Conservation (phyloP, 768 basidiomycete genomes). For the Russula sp. region DNA sequence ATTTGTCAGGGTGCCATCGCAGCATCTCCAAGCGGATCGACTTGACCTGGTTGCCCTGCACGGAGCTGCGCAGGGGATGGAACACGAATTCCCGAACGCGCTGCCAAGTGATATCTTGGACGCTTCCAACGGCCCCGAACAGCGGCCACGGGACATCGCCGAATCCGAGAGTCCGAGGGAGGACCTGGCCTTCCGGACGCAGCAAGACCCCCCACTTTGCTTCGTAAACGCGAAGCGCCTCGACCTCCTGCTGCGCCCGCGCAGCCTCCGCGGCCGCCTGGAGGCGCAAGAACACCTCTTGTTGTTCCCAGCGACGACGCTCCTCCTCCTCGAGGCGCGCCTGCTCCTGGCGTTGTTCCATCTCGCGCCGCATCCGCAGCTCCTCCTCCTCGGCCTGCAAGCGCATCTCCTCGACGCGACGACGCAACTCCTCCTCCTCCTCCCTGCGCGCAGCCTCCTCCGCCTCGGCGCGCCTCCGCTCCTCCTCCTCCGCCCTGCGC, state of each 20-base stretch:
- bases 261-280: background rate
- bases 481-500: background rate
- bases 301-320: background rate
- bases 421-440: slow-evolving; percentile 1
- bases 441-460: slow-evolving; percentile 1
- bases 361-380: background rate
- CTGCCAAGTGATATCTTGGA: slow-evolving; percentile 34
- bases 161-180: slow-evolving; percentile 24
- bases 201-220: slow-evolving; percentile 15
- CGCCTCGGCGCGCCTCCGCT: background rate
- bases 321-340: background rate
- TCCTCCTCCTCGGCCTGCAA: background rate
- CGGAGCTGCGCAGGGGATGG: slow-evolving; percentile 18
- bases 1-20: slow-evolving; percentile 54
- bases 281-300: background rate
- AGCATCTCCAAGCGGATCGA: slow-evolving; percentile 41
- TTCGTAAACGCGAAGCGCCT: slow-evolving; percentile 18
- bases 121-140: slow-evolving; percentile 25
- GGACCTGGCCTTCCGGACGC: background rate
- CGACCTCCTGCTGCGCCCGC: background rate
- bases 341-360: background rate
- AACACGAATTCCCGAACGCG: slow-evolving; percentile 38
- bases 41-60: slow-evolving; percentile 27
- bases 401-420: background rate
- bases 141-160: slow-evolving; percentile 43